Percentiles rank a stretch among this genome's conserved stretches.
phyloP scores from a whole-genome alignment of 768 basidiomycete genomes.

The Lentinula aciculospora region DNA sequence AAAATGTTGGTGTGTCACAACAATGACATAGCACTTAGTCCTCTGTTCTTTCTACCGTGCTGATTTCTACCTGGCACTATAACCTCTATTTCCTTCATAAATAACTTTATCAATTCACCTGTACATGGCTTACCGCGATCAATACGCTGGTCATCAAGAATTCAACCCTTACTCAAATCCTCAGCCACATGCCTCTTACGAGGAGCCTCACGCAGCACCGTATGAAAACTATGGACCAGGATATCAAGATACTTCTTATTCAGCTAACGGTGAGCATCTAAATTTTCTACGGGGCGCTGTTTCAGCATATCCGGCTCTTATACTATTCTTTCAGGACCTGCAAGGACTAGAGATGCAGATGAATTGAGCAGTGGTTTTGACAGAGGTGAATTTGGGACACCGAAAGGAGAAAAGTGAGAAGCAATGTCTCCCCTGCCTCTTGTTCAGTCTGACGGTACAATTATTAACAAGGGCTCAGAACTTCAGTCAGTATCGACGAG shows the following conservation, averaged over 20 bases:
- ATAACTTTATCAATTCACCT: background rate
- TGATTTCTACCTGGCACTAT: background rate
- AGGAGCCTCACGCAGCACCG: slow-evolving; percentile 27
- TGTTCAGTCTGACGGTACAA: background rate
- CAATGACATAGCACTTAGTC: background rate
- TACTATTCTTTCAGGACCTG: background rate
- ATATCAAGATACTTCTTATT: slow-evolving; percentile 23
- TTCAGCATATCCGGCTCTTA: too few relatives aligned
- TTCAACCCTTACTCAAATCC: slow-evolving; percentile 41
- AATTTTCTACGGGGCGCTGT: background rate
- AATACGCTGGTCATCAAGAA: slow-evolving; percentile 33
- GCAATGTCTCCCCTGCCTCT: background rate
- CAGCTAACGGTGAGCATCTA: slow-evolving; percentile 10
- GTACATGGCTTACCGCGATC: slow-evolving; percentile 52
- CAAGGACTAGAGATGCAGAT: background rate
- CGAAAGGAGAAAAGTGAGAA: slow-evolving; percentile 22
- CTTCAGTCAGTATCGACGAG: slow-evolving; percentile 47
- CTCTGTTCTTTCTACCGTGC: background rate
- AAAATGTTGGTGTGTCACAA: background rate
- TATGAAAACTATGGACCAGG: slow-evolving; percentile 29
- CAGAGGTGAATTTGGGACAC: slow-evolving; percentile 30
- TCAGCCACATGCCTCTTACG: slow-evolving; percentile 48
- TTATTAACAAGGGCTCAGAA: slow-evolving; percentile 30
- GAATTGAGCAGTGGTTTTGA: slow-evolving; percentile 32
- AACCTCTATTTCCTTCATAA: background rate